These are phyloP conservation scores for Coniochaeta sp. DNA, from an alignment of 2,329 filamentous ascomycete species.

Conservation along the genomic window DNA sequence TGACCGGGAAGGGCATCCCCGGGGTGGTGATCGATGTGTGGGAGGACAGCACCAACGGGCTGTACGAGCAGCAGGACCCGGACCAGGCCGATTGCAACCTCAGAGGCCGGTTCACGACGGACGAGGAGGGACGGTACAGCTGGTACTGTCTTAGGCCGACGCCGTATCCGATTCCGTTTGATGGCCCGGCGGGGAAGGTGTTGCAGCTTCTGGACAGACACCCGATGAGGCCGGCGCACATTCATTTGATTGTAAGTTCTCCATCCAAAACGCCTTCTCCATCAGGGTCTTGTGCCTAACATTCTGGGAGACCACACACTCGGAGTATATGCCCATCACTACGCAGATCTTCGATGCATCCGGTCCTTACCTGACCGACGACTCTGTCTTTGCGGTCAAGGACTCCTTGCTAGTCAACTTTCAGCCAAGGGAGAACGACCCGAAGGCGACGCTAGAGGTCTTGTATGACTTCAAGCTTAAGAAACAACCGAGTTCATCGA, in stretches of 20 bases:
- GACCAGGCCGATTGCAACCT: slow-evolving; percentile 67
- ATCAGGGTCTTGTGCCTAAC: slow-evolving; percentile 5
- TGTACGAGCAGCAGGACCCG: slow-evolving; percentile 68
- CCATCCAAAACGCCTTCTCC: neutral
- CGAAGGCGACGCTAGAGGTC: slow-evolving; percentile 22
- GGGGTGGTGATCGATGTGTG: slow-evolving; percentile 53
- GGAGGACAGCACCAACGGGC: slow-evolving; percentile 52
- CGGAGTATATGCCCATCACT: slow-evolving; percentile 56
- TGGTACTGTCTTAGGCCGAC: slow-evolving; percentile 57
- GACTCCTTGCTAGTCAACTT: slow-evolving; percentile 28
- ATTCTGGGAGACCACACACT: slow-evolving; percentile 37
- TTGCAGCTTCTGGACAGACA: slow-evolving; percentile 26
- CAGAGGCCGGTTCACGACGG: slow-evolving; percentile 64
- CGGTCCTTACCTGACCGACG: slow-evolving; percentile 48
- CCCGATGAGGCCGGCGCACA: slow-evolving; percentile 28
- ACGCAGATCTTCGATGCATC: slow-evolving; percentile 62
- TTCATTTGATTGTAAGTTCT: slow-evolving; percentile 25
- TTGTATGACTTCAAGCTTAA: slow-evolving; percentile 18
- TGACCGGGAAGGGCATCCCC: slow-evolving; percentile 46
- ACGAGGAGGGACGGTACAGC: slow-evolving; percentile 55
- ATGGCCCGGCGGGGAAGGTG: slow-evolving; percentile 26
- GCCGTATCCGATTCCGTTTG: slow-evolving; percentile 36
- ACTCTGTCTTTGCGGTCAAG: slow-evolving; percentile 34
- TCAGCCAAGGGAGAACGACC: slow-evolving; percentile 18
- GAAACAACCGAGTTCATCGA: neutral